Percentiles rank a stretch among this genome's conserved stretches.
Conservation (phyloP, 208 protist species). For the Leishmania turanica region DNA sequence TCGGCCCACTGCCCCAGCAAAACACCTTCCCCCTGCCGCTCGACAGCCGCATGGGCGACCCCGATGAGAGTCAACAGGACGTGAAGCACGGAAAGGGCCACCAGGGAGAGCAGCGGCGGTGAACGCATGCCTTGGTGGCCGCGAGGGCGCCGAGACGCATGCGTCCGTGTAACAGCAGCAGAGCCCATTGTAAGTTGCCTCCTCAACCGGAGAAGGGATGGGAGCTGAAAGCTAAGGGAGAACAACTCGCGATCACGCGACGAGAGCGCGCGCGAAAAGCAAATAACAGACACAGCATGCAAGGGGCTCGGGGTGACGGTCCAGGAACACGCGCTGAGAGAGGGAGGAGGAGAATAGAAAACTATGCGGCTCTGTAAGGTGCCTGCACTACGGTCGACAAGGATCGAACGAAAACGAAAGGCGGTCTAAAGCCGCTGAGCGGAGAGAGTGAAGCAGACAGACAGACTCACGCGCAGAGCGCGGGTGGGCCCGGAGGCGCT, state of each 20-base stretch:
- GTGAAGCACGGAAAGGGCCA: neutral
- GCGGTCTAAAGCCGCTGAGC: neutral
- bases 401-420: neutral
- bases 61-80: neutral
- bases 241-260: neutral
- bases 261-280: neutral
- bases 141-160: neutral
- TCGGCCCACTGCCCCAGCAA: slow-evolving; percentile 19
- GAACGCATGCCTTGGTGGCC: neutral
- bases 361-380: neutral
- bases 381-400: neutral
- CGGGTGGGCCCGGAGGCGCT: neutral
- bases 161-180: neutral
- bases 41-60: neutral
- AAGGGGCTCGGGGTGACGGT: neutral
- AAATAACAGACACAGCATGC: neutral
- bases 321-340: neutral
- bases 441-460: neutral
- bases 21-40: slow-evolving; percentile 10
- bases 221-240: neutral
- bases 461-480: neutral
- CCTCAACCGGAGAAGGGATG: neutral
- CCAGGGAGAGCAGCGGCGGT: neutral
- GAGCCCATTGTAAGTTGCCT: neutral
- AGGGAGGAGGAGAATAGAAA: neutral